phyloP scores from a whole-genome alignment of 257 asterid genomes.

The Penstemon barbatus region DNA sequence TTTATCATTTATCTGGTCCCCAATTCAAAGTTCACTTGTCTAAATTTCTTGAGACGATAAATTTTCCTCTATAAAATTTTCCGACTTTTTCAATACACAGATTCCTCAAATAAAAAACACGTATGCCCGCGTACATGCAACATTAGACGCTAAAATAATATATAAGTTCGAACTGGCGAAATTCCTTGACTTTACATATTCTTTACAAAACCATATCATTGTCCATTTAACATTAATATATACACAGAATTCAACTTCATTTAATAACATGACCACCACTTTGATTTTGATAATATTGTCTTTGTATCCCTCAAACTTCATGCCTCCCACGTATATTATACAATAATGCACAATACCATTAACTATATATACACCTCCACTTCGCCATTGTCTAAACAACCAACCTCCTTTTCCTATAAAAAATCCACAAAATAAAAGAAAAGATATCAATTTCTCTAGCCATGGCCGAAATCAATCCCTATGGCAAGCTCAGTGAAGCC shows the following conservation, averaged over 20 bases:
- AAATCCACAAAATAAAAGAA: neutral
- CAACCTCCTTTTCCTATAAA: neutral
- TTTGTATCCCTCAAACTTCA: neutral
- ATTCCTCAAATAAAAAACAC: neutral
- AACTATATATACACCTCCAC: neutral
- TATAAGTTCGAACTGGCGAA: neutral
- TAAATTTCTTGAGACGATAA: too few species aligned
- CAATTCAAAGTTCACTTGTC: too few species aligned
- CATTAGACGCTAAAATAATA: neutral
- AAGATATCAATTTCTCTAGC: neutral
- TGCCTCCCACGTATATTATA: conserved; percentile 11
- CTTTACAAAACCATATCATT: neutral
- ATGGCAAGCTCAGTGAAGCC: conserved; percentile 44
- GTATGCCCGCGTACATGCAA: neutral
- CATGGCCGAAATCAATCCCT: conserved; percentile 35
- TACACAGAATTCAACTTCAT: neutral
- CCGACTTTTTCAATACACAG: neutral
- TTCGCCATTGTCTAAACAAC: conserved; percentile 4
- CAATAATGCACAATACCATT: neutral
- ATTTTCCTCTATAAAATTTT: neutral
- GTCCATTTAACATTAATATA: neutral
- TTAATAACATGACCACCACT: conserved; percentile 19
- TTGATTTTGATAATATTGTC: neutral
- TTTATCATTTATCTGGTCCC: too few species aligned
- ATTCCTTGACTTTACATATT: neutral